Base-by-base conservation (phyloP, 495 filamentous ascomycete genomes). In the Penicillium robsamsonii region DNA sequence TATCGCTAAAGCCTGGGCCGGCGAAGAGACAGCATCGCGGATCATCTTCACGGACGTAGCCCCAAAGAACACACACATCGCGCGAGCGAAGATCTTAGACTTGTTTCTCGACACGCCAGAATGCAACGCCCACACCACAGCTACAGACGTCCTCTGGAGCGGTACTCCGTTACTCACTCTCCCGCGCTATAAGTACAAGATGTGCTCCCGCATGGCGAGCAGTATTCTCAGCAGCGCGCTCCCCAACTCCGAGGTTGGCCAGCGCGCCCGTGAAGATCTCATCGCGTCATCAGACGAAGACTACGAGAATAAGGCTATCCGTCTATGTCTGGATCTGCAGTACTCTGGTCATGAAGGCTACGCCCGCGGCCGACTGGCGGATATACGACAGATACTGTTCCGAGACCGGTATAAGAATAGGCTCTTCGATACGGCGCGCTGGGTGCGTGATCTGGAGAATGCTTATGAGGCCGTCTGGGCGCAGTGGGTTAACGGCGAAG, bases 191-290 rank as follows among this genome's bases (percentile, higher is more conserved):
- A 81, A 85, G 51, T 96, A 97, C 70, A 99, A 99, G 76, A 99
- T 99, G 94, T 97, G 95, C 72, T 95, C 90, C 41, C 86, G 95
- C 48, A 97, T 98, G 89, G 94, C 94, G 20, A 92, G 92, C 37
- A 93, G 89, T 13, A 97, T 98, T 60, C 78, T 98, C 12, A 87
- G 82, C 57, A 95, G 94, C 38, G 94, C 94, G 2, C 75, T 97
- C 8, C 92, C 95, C 0, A 85, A 84, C 59, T 75, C 73, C 4
- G 75, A 74, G 9, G 83, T 83, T 17, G 92, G 92, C 11, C 75
- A 73, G n/a, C 72, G 71, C 40, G 91, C 90, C 0, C 85, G 85
- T 5, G 66, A 73, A 46, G 91, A 94, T 46, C 79, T 99, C 42
- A 89, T 96, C 56, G 91, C 88, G 4, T 70, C 68, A 12, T 82